phyloP scores from a whole-genome alignment of 306 rosid species.

The Lupinus albus region DNA sequence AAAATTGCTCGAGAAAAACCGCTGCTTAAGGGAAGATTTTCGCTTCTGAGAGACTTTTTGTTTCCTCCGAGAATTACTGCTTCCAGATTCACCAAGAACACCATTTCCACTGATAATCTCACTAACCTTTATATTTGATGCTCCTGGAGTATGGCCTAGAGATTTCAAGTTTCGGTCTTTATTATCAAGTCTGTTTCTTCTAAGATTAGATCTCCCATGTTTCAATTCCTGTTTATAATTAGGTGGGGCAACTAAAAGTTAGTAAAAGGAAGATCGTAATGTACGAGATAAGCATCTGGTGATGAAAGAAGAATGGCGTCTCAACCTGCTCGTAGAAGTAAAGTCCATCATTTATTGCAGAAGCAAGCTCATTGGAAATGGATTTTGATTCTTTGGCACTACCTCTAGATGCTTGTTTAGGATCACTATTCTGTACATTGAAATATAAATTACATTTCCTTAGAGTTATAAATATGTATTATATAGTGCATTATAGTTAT shows the following conservation, averaged over 20 bases:
- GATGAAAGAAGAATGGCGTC: conserved; percentile 29
- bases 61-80: conserved; percentile 69
- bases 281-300: background rate
- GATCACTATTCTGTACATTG: conserved; percentile 63
- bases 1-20: conserved; percentile 81
- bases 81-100: conserved; percentile 63
- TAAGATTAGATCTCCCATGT: conserved; percentile 63
- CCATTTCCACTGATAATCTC: conserved; percentile 51
- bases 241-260: conserved; percentile 27
- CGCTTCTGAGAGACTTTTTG: conserved; percentile 64
- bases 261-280: conserved; percentile 17
- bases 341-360: conserved; percentile 89
- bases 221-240: conserved; percentile 70
- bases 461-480: background rate
- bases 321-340: conserved; percentile 90
- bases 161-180: conserved; percentile 65
- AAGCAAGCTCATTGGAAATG: conserved; percentile 86
- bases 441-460: background rate
- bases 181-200: conserved; percentile 65
- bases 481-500: background rate
- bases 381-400: conserved; percentile 64
- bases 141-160: conserved; percentile 53
- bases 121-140: conserved; percentile 56
- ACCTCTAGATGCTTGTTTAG: conserved; percentile 47
- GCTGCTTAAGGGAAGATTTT: conserved; percentile 69